Evolutionary conservation across 1,284 basidiomycete species (phyloP).

Genomic region (Cryptococcus sp.): DNA sequence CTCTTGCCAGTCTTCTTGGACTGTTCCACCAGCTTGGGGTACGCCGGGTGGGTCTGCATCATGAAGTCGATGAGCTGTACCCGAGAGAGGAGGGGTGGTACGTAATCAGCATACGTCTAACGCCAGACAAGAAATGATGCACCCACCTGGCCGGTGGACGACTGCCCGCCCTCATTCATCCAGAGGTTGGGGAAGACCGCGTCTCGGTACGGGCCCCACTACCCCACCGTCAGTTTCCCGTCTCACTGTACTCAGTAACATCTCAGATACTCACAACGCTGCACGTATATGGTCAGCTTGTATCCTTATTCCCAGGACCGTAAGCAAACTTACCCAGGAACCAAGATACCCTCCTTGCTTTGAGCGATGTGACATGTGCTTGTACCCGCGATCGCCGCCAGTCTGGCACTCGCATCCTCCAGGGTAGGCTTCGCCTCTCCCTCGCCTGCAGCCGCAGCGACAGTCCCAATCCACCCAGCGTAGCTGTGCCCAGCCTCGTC

Average conservation of each 20-base stretch:
- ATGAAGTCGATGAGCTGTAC: conserved; percentile 85
- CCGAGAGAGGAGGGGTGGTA: conserved; percentile 1
- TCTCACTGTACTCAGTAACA: not conserved
- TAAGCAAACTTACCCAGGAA: conserved; percentile 59
- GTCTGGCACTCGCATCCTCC: conserved; percentile 71
- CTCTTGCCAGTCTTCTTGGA: conserved; percentile 52
- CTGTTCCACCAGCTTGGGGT: conserved; percentile 63
- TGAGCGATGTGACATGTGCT: conserved; percentile 93
- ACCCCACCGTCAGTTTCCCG: not conserved
- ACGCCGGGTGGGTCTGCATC: conserved; percentile 86
- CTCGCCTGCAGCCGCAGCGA: conserved; percentile 70
- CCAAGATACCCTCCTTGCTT: conserved; percentile 74
- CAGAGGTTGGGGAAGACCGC: conserved; percentile 86
- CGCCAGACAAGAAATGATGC: not conserved
- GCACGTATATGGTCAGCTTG: not conserved
- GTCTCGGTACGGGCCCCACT: conserved; percentile 89
- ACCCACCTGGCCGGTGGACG: conserved; percentile 86
- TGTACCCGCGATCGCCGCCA: conserved; percentile 93
- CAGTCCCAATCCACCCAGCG: conserved; percentile 97
- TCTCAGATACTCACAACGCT: conserved; percentile 26
- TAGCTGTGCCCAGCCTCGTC: conserved; percentile 57
- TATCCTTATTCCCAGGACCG: not conserved
- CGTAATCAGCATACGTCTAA: not conserved
- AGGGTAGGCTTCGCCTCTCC: conserved; percentile 55
- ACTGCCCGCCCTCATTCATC: conserved; percentile 99